Base-by-base conservation (phyloP, 805 yeast genomes). In the Yarrowia alimentaria region DNA sequence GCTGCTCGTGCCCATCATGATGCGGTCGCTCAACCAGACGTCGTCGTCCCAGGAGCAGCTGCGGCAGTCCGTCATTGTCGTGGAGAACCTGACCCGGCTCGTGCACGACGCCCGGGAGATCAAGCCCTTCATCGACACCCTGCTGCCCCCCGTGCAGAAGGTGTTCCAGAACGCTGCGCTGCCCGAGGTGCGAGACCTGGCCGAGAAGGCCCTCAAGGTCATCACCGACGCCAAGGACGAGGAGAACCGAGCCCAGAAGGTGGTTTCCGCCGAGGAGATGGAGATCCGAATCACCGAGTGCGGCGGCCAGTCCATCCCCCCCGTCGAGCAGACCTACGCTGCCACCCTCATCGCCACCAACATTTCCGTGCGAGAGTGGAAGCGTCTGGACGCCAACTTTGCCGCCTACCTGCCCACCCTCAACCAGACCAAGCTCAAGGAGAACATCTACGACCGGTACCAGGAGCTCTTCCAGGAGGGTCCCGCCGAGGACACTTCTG, bases 161-260 rank as follows among this genome's bases (percentile, higher is more conserved):
- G 96, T 93, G 32, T 81, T 84, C 43, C 78, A 85, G 52, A 85
- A 90, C 49, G 98, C 98, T 32, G 83, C 97, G 8, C 74, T 87
- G 65, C 98, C 98, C 32, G 99, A 91, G 68, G 98, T 93, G 47
- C 83, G 99, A 76, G 93, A 83, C 60, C 74, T 93, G 61, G 98
- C 97, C 29, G 75, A 74, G 30, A 91, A 89, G 68, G 98, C 99
- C 1, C 73, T 85, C 54, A 64, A 71, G 7, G 98, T 91, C 32
- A 74, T 93, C 64, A 77, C 79, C 61, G 91, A 83, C 54, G 97
- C 96, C 57, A 85, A 84, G 56, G 74, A 79, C 51, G 72, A 77
- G 31, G 85, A 80, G 60, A 88, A 88, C 52, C 77, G 78, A 60
- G 83, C 82, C 70, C 85, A 81, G 59, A 95, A 93, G 53, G 79